phyloP scores from a whole-genome alignment of 2,329 filamentous ascomycete species.

The Claviceps sp. region DNA sequence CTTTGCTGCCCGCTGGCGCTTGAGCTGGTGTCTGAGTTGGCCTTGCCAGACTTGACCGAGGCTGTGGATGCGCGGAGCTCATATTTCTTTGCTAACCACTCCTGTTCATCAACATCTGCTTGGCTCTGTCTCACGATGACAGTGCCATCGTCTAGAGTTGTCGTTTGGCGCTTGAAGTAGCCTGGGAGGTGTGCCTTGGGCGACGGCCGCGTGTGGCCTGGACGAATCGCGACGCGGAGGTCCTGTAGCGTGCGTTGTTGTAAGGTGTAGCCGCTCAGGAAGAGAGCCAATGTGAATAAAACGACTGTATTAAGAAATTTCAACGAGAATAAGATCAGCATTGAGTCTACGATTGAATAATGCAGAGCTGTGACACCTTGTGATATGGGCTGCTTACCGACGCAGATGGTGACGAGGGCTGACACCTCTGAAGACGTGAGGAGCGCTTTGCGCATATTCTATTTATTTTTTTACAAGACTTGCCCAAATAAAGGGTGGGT shows the following conservation, averaged over 20 bases:
- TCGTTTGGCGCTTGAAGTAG: conserved; percentile 31
- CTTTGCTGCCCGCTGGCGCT: conserved; percentile 1
- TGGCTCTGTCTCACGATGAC: conserved; percentile 26
- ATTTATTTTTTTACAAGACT: neutral
- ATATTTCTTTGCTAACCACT: conserved; percentile 7
- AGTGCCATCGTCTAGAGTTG: conserved; percentile 33
- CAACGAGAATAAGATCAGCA: conserved; percentile 5
- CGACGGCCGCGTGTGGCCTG: conserved; percentile 28
- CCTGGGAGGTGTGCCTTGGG: conserved; percentile 38
- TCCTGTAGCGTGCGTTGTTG: conserved; percentile 75
- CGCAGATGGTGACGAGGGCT: conserved; percentile 46
- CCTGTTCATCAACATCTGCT: conserved; percentile 15
- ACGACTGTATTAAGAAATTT: conserved; percentile 36
- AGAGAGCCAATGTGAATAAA: conserved; percentile 68
- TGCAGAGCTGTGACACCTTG: neutral
- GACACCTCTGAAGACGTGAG: conserved; percentile 61
- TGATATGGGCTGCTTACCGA: conserved; percentile 35
- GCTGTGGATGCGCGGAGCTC: conserved; percentile 13
- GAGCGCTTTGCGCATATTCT: conserved; percentile 32
- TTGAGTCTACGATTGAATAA: conserved; percentile 1
- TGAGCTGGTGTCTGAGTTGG: neutral
- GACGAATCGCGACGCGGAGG: conserved; percentile 58
- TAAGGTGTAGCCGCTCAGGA: conserved; percentile 74
- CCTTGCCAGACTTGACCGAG: conserved; percentile 4
- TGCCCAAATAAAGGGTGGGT: neutral